Base-by-base conservation (phyloP, 345 rosid genomes). In the Boechera stricta region DNA sequence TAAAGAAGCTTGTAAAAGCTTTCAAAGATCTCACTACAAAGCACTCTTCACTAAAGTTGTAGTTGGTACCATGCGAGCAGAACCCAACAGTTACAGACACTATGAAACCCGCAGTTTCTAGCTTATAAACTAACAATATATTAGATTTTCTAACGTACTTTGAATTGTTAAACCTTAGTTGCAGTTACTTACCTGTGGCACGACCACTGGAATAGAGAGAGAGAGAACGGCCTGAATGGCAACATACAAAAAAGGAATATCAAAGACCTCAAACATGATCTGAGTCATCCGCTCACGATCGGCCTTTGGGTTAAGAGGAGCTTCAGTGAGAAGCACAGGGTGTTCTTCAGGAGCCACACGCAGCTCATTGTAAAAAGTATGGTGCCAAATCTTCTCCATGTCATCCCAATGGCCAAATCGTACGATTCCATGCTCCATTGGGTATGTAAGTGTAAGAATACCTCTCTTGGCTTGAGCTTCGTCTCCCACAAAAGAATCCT, bases 181-280 rank as follows among this genome's bases (percentile, higher is more conserved):
- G 31, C 31, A 52, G 5, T 52, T 5, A 28, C n/a, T 42, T 56
- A 81, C 81, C 84, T 65, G 89, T 86, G 44, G 89, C 84, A 52
- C 89, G 85, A 53, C 87, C 89, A 77, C 83, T 80, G 39, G 87
- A 83, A 54, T 81, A 85, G 55, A 85, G 84, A 36, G 83, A 83
- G 3, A 83, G 3, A 85, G 81, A 39, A 83, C 86, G 12, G 86
- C 86, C 73, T 83, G 86, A 36, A 81, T 81, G 24, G 81, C 88
- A 32, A 85, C 81, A 63, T 85, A 79, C 79, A 79, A 77, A 3
- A 80, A 73, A 18, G 88, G 88, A 10, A 16, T 9, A 51, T 2
- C 8, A 35, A 73, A 73, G 4, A 4, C 31, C 53, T 73, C 77
- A 73, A 73, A 73, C 77, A 73, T 73, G 55, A 74, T 74, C 36